Evolutionary conservation across 495 filamentous ascomycete species (phyloP).

Genomic region (Tuber melanosporum): DNA sequence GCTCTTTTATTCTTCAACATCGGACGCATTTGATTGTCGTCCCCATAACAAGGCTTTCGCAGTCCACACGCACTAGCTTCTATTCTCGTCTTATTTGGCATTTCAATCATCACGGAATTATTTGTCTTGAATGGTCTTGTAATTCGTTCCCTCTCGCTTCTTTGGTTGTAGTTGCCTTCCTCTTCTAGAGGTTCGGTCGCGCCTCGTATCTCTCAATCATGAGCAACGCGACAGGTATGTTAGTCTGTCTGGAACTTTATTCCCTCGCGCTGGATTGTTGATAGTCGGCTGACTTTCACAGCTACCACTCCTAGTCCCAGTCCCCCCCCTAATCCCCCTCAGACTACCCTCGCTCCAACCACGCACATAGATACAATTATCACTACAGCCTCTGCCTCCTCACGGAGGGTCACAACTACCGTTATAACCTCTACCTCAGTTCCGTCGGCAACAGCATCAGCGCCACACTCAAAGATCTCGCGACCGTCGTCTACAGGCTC

Average conservation of each 20-base stretch:
- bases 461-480: background rate
- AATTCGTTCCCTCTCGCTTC: background rate
- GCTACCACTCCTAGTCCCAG: slow-evolving; percentile 28
- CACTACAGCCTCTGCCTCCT: slow-evolving; percentile 1
- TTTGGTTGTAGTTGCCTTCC: background rate
- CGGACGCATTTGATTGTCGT: slow-evolving; percentile 35
- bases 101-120: slow-evolving; percentile 12
- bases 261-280: background rate
- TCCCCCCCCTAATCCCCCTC: slow-evolving; percentile 28
- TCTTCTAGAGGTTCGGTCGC: background rate
- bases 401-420: slow-evolving; percentile 14
- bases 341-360: slow-evolving; percentile 13
- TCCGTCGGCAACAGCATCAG: background rate
- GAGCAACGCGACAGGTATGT: background rate
- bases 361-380: slow-evolving; percentile 27
- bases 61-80: background rate
- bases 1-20: slow-evolving; percentile 21
- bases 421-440: slow-evolving; percentile 5
- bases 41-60: background rate
- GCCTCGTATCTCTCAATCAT: background rate
- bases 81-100: background rate
- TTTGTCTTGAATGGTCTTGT: background rate
- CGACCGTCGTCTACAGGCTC: background rate
- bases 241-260: background rate
- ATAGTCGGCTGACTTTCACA: slow-evolving; percentile 12